phyloP scores from a whole-genome alignment of 441 rosid species.

The Gossypium schwendimanii region DNA sequence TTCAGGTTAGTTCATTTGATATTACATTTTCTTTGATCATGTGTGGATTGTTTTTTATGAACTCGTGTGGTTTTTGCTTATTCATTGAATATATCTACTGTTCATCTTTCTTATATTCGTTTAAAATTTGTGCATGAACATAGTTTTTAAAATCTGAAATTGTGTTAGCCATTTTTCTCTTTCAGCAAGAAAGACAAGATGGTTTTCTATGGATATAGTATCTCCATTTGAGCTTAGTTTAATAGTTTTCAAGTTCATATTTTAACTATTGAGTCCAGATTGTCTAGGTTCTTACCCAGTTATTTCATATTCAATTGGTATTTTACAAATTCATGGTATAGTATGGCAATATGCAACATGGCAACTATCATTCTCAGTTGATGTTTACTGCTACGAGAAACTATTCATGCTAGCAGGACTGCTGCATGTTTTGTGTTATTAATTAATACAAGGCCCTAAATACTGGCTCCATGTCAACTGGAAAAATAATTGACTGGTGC shows the following conservation, averaged over 20 bases:
- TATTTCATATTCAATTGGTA: neutral
- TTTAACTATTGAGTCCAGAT: neutral
- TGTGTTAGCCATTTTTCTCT: neutral
- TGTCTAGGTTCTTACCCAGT: neutral
- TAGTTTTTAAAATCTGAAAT: neutral
- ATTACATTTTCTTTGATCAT: neutral
- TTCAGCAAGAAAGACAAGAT: neutral
- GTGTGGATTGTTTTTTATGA: too few species aligned
- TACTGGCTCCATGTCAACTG: neutral
- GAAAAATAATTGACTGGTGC: neutral
- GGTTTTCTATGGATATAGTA: neutral
- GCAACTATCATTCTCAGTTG: neutral
- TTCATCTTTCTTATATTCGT: neutral
- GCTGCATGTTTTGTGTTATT: neutral
- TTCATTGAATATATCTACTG: neutral
- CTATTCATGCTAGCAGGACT: neutral
- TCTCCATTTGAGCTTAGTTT: neutral
- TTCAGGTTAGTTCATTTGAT: constrained; percentile 19
- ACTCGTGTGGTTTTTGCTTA: neutral
- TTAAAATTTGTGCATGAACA: neutral
- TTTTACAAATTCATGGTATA: neutral
- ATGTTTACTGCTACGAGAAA: neutral
- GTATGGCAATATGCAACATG: neutral
- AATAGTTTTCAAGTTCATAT: neutral
- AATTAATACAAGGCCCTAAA: neutral